Conservation (phyloP, 176 grass and related monocot species). For the Echinochloa phyllopogon region DNA sequence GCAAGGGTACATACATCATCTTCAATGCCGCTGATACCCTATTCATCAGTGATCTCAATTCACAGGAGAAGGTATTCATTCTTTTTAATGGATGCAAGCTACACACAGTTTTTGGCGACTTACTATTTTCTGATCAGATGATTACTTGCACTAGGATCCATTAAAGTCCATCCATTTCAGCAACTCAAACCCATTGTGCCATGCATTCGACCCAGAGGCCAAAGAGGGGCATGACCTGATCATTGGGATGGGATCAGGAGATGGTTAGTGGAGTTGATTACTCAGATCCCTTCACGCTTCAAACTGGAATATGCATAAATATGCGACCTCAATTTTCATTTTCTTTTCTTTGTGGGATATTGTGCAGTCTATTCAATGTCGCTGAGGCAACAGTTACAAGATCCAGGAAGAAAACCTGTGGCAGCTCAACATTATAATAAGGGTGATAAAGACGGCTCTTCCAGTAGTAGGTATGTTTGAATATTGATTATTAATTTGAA, state of each 20-base stretch:
- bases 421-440: slow-evolving; percentile 88
- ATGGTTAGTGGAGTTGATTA: slow-evolving; percentile 58
- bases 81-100: slow-evolving; percentile 26
- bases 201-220: slow-evolving; percentile 85
- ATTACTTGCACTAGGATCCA: slow-evolving; percentile 70
- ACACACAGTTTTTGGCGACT: background rate
- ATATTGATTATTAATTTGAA: slow-evolving; percentile 38
- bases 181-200: slow-evolving; percentile 82
- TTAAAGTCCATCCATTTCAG: slow-evolving; percentile 95
- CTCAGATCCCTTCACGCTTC: slow-evolving; percentile 8
- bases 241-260: slow-evolving; percentile 87
- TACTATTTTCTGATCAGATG: slow-evolving; percentile 35
- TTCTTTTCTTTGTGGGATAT: slow-evolving; percentile 7
- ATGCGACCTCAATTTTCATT: background rate
- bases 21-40: slow-evolving; percentile 88
- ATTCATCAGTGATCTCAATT: slow-evolving; percentile 94
- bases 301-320: background rate
- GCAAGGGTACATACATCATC: slow-evolving; percentile 85
- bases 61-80: slow-evolving; percentile 79
- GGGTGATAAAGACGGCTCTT: slow-evolving; percentile 85
- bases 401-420: slow-evolving; percentile 91
- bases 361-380: slow-evolving; percentile 92
- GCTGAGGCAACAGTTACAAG: slow-evolving; percentile 94
- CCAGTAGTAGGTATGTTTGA: slow-evolving; percentile 73
- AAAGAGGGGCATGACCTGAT: slow-evolving; percentile 94